Percentiles rank a stretch among this genome's conserved stretches.
phyloP scores from a whole-genome alignment of 2,329 filamentous ascomycete species.

The Phyllosticta citriasiana region DNA sequence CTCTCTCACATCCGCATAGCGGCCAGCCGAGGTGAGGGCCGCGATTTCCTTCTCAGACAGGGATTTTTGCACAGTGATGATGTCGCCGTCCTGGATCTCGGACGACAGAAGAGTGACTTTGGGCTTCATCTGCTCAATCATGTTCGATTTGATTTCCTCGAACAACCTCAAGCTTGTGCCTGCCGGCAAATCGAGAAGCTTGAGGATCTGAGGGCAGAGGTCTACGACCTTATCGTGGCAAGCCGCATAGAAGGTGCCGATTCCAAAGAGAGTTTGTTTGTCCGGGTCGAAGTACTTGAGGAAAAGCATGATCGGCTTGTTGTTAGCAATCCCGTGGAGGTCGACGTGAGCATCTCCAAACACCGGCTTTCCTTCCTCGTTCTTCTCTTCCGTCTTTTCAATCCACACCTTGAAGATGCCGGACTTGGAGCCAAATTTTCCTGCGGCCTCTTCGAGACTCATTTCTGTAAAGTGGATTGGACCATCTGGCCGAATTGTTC shows the following conservation, averaged over 20 bases:
- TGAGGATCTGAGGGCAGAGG: constrained; percentile 63
- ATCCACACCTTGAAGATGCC: constrained; percentile 72
- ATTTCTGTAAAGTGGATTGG: constrained; percentile 69
- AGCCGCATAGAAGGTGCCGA: constrained; percentile 77
- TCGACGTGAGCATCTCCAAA: constrained; percentile 59
- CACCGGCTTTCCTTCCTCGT: constrained; percentile 58
- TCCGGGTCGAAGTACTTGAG: constrained; percentile 84
- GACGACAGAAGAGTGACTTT: constrained; percentile 84
- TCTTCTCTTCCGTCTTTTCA: constrained; percentile 58
- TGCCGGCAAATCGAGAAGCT: constrained; percentile 77
- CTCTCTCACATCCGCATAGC: constrained; percentile 59
- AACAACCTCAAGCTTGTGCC: constrained; percentile 65
- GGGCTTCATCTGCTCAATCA: constrained; percentile 90
- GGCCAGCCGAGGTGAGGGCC: constrained; percentile 27
- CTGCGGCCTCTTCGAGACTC: constrained; percentile 54
- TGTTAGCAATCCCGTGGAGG: constrained; percentile 43
- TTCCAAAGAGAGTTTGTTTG: constrained; percentile 62
- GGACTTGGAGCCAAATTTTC: constrained; percentile 59
- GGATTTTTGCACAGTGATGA: constrained; percentile 81
- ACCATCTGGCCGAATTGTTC: constrained; percentile 84
- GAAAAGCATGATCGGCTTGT: constrained; percentile 67
- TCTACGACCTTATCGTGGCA: constrained; percentile 84
- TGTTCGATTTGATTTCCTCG: constrained; percentile 96
- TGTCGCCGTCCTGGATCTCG: constrained; percentile 94
- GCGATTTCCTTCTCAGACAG: constrained; percentile 38